Evolutionary conservation across 192 early-diverging fungal genomes (phyloP), one percentile per base, ranked within the genome.

Genomic region (Chytriomyces confervae): DNA sequence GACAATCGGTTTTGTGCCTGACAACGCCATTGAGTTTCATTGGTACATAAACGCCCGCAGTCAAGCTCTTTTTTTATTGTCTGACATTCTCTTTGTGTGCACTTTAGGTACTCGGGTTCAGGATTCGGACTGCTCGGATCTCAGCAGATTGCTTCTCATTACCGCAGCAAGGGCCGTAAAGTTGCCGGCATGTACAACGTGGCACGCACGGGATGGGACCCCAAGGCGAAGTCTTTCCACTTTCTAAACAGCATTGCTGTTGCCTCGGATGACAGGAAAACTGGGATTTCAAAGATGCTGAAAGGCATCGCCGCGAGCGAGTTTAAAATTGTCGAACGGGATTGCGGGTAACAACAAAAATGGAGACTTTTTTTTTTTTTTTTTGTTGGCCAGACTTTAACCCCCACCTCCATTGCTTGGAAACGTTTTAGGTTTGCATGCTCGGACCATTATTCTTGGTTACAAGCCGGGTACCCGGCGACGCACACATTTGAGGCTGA

Each of bases 401-500:
- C 20, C 16, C 3, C 53, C 2, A 57, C 20, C 16, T 57, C 53
- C 2, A 5, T 57, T 57, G 13, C 3, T 27, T 57, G 50, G 8
- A 50, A 9, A 27, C 9, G 53, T 23, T 24, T 8, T 27, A 72
- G 69, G 36, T 72, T 72, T 45, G 69, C 20, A 13, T 72, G 69
- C 44, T n/a, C 69, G 10, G 69, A 72, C 44, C 51, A 72, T 72
- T 50, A 8, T 18, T 57, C 69, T 20, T 72, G 69, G 69, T 23
- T 27, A 5, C 10, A 57, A 13, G n/a, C 27, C 9, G 69, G 69
- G 24, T 72, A 72, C 36, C 69, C 69, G 23, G 24, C 69, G 20
- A 23, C 20, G 27, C 36, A 60, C 50, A 20, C 27, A 5, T 57
- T 72, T 50, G 69, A 72, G 45, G 69, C 69, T 9, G 51, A 50